A percentile compares a stretch with the other conserved stretches of the same genome.
Evolutionary conservation across 345 rosid genomes (phyloP).

Genomic region (Sisymbrium altissimum): DNA sequence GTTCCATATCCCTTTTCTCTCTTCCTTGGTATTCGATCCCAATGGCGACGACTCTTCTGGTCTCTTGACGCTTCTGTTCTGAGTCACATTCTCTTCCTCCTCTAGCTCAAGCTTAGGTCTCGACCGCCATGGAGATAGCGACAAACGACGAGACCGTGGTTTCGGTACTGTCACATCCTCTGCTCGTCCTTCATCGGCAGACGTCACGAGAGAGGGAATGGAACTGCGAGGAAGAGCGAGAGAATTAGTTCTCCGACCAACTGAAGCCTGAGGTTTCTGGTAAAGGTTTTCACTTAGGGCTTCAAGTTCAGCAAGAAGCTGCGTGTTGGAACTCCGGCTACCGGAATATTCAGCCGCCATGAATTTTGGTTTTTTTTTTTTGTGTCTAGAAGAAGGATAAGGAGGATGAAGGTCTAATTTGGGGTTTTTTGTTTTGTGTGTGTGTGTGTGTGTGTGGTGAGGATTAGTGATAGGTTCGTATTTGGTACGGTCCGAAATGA

Average conservation of each 20-base stretch:
- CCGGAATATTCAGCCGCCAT: conserved; percentile 49
- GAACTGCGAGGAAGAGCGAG: conserved; percentile 80
- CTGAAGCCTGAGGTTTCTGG: conserved; percentile 56
- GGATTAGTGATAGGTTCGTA: conserved; percentile 15
- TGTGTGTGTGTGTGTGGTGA: conserved; percentile 5
- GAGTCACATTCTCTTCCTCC: conserved; percentile 27
- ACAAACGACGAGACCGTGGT: conserved; percentile 63
- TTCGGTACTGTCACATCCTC: conserved; percentile 33
- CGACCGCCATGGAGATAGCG: conserved; percentile 91
- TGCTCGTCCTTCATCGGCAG: conserved; percentile 40
- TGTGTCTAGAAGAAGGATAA: conserved; percentile 6
- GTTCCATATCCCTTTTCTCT: conserved; percentile 78
- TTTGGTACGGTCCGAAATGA: neutral
- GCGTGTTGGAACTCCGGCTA: conserved; percentile 63
- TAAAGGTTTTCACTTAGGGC: conserved; percentile 74
- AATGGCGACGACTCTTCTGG: conserved; percentile 16
- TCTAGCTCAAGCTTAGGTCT: conserved; percentile 63
- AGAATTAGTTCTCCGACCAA: conserved; percentile 66
- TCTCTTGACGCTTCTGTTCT: conserved; percentile 35
- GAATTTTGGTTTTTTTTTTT: neutral
- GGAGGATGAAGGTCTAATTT: conserved; percentile 2
- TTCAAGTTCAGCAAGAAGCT: conserved; percentile 82
- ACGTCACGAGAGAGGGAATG: conserved; percentile 34
- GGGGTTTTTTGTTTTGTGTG: no score
- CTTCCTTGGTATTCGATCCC: conserved; percentile 22